A percentile compares a stretch with the other conserved stretches of the same genome.
These are phyloP conservation scores for Pythium folliculosum DNA, from an alignment of 352 stramenopile species.

Conservation along the genomic window DNA sequence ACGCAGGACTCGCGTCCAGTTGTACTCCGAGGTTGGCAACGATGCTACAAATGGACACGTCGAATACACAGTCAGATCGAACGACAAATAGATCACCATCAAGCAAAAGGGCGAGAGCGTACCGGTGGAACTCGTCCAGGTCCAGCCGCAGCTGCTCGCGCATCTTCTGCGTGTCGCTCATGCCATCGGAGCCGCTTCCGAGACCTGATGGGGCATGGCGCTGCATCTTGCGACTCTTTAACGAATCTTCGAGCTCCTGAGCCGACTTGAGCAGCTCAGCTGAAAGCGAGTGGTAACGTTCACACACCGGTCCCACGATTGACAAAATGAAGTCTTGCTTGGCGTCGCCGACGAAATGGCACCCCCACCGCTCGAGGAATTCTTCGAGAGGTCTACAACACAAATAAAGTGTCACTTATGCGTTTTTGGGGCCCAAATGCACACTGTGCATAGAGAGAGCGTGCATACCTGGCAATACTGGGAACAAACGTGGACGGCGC, in stretches of 20 bases:
- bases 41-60: conserved; percentile 39
- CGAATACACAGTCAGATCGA: neutral
- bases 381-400: conserved; percentile 56
- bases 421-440: too few species aligned
- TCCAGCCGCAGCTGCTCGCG: conserved; percentile 77
- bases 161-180: conserved; percentile 89
- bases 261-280: conserved; percentile 75
- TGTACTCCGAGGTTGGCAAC: conserved; percentile 48
- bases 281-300: conserved; percentile 65
- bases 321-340: conserved; percentile 50
- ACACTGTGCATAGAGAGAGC: neutral
- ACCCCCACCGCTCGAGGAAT: conserved; percentile 76
- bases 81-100: too few species aligned
- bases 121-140: conserved; percentile 74
- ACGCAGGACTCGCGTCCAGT: conserved; percentile 37
- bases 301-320: conserved; percentile 63
- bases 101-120: conserved; percentile 6
- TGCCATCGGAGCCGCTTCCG: conserved; percentile 21
- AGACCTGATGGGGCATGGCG: conserved; percentile 39
- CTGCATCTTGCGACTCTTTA: conserved; percentile 88
- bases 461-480: conserved; percentile 65
- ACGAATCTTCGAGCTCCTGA: conserved; percentile 79
- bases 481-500: conserved; percentile 70
- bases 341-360: conserved; percentile 44
- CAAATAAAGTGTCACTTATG: too few species aligned